Conservation (phyloP, 768 basidiomycete genomes). For the Pluteus cervinus region DNA sequence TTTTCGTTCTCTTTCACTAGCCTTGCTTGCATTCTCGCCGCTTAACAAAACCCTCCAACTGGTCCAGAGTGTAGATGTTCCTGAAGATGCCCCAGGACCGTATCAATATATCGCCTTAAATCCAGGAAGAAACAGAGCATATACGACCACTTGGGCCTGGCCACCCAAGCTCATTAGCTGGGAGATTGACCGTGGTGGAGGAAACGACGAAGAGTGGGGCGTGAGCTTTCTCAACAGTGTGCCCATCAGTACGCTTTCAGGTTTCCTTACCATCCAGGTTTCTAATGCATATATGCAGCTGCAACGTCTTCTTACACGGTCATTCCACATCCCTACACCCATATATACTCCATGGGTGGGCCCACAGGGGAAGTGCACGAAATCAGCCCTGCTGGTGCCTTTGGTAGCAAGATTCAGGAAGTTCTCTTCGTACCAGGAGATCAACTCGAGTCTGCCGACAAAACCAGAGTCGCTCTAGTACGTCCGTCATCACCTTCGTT, state of each 20-base stretch:
- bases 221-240: slow-evolving; percentile 36
- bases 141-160: slow-evolving; percentile 45
- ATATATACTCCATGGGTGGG: slow-evolving; percentile 45
- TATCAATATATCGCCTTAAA: slow-evolving; percentile 45
- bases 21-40: slow-evolving; percentile 43
- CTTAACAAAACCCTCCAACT: slow-evolving; percentile 30
- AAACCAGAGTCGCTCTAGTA: slow-evolving; percentile 43
- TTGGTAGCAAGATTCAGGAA: slow-evolving; percentile 39
- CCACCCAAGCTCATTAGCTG: slow-evolving; percentile 43
- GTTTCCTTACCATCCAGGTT: not conserved
- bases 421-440: slow-evolving; percentile 39
- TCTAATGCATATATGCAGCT: slow-evolving; percentile 20
- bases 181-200: slow-evolving; percentile 25
- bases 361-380: slow-evolving; percentile 44
- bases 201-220: slow-evolving; percentile 15
- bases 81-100: slow-evolving; percentile 39
- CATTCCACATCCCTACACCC: slow-evolving; percentile 40
- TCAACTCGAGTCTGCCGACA: slow-evolving; percentile 39
- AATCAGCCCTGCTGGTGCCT: slow-evolving; percentile 31
- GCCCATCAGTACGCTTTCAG: slow-evolving; percentile 33
- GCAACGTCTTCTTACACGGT: slow-evolving; percentile 49
- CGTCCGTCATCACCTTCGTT: slow-evolving; percentile 7
- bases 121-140: slow-evolving; percentile 28
- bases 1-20: slow-evolving; percentile 45
- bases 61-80: slow-evolving; percentile 34